These are phyloP conservation scores for Mycena haematopus DNA, from an alignment of 768 basidiomycete genomes.

Conservation along the genomic window DNA sequence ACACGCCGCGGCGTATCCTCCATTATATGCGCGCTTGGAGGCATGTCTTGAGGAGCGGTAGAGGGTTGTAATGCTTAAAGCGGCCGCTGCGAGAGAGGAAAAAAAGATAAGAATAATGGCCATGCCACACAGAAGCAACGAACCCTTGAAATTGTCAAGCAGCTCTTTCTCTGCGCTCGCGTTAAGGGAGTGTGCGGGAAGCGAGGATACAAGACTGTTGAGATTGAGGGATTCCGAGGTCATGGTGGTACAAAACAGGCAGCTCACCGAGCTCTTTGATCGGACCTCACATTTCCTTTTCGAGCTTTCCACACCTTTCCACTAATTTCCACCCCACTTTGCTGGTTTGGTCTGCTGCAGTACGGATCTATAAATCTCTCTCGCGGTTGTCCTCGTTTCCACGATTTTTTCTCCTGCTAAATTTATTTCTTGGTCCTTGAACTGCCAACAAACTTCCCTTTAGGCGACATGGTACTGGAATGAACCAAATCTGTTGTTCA, in stretches of 20 bases:
- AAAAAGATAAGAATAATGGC: conserved; percentile 31
- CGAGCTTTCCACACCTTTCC: conserved; percentile 4
- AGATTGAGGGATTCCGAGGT: conserved; percentile 74
- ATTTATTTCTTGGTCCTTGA: too few relatives aligned
- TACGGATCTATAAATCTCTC: neutral
- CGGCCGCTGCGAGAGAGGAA: conserved; percentile 62
- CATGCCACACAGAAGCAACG: conserved; percentile 4
- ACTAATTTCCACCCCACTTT: neutral
- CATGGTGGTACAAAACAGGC: conserved; percentile 62
- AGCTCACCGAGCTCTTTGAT: conserved; percentile 37
- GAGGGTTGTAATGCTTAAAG: conserved; percentile 83
- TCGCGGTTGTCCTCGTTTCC: neutral
- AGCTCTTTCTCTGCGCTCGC: conserved; percentile 73
- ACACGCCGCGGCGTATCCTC: conserved; percentile 81
- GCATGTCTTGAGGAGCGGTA: conserved; percentile 81
- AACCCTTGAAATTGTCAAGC: conserved; percentile 83
- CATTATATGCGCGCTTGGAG: conserved; percentile 81
- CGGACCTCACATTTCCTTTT: conserved; percentile 19
- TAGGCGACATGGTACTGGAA: too few relatives aligned
- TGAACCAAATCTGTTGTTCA: too few relatives aligned
- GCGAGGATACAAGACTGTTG: conserved; percentile 77
- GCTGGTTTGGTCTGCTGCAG: neutral
- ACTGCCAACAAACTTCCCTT: too few relatives aligned
- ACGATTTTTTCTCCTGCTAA: too few relatives aligned
- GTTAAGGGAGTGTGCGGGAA: conserved; percentile 75